Evolutionary conservation across 495 filamentous ascomycete species (phyloP).

Genomic region (Amniculicola lignicola): DNA sequence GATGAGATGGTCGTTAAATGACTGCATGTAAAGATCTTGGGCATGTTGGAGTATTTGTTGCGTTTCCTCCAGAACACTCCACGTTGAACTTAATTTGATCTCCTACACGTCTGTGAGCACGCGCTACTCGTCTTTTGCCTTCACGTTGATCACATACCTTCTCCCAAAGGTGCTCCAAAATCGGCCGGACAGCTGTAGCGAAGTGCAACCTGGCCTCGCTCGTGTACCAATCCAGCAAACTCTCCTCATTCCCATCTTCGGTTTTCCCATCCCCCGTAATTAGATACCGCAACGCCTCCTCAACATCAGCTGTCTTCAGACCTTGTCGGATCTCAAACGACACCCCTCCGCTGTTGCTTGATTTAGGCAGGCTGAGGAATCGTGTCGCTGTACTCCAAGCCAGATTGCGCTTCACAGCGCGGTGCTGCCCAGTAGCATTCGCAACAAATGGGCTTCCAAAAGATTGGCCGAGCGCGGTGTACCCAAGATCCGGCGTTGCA

Average conservation of each 20-base stretch:
- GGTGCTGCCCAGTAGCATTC: conserved; percentile 13
- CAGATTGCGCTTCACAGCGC: conserved; percentile 31
- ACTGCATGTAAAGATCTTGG: conserved; percentile 24
- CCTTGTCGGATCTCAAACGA: not conserved
- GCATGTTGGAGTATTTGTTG: conserved; percentile 25
- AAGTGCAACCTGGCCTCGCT: conserved; percentile 31
- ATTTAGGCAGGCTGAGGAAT: conserved; percentile 29
- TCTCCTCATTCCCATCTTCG: conserved; percentile 16
- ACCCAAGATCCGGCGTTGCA: conserved; percentile 40
- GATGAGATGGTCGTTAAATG: conserved; percentile 29
- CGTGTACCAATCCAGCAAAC: conserved; percentile 33
- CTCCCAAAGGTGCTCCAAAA: conserved; percentile 22
- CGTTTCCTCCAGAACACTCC: conserved; percentile 22
- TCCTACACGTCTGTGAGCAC: conserved; percentile 18
- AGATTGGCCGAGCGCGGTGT: conserved; percentile 35
- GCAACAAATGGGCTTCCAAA: conserved; percentile 36
- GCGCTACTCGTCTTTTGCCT: not conserved
- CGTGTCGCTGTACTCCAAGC: conserved; percentile 44
- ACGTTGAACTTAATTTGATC: conserved; percentile 17
- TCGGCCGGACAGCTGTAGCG: conserved; percentile 12
- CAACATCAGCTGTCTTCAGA: conserved; percentile 20
- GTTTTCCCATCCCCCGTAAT: conserved; percentile 29
- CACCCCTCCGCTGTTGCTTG: not conserved
- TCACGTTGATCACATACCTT: conserved; percentile 11
- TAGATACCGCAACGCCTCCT: conserved; percentile 25